Conservation (phyloP, 2,329 filamentous ascomycete genomes). For the Xylariaceae sp. region DNA sequence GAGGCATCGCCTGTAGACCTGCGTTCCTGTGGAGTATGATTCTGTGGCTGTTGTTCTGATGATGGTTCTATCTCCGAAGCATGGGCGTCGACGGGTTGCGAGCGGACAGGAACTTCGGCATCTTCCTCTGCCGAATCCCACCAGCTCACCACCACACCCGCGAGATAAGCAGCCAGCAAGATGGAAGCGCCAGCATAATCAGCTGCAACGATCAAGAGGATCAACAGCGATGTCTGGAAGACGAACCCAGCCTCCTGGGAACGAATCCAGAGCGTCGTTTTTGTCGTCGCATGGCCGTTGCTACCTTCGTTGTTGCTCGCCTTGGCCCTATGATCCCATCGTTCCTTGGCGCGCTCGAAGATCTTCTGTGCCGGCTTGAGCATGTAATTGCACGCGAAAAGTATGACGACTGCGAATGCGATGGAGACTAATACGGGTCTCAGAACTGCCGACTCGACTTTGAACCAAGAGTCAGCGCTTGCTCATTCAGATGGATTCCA, state of each 20-base stretch:
- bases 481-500: not conserved
- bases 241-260: conserved; percentile 36
- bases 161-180: conserved; percentile 57
- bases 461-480: not conserved
- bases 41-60: not conserved
- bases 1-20: not conserved
- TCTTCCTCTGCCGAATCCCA: conserved; percentile 40
- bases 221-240: conserved; percentile 44
- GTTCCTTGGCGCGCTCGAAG: conserved; percentile 28
- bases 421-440: conserved; percentile 44
- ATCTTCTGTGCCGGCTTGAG: conserved; percentile 37
- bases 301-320: not conserved
- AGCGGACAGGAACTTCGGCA: not conserved
- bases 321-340: conserved; percentile 17
- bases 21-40: not conserved
- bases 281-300: not conserved
- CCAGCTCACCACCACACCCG: conserved; percentile 55
- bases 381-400: conserved; percentile 42
- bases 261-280: conserved; percentile 23
- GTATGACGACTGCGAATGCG: conserved; percentile 45
- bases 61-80: not conserved
- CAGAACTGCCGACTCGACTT: conserved; percentile 34
- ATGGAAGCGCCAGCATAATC: conserved; percentile 58
- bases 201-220: conserved; percentile 45
- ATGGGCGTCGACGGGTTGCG: not conserved